Base-by-base conservation (phyloP, 164 flowering plant species). In the Piper longum region DNA sequence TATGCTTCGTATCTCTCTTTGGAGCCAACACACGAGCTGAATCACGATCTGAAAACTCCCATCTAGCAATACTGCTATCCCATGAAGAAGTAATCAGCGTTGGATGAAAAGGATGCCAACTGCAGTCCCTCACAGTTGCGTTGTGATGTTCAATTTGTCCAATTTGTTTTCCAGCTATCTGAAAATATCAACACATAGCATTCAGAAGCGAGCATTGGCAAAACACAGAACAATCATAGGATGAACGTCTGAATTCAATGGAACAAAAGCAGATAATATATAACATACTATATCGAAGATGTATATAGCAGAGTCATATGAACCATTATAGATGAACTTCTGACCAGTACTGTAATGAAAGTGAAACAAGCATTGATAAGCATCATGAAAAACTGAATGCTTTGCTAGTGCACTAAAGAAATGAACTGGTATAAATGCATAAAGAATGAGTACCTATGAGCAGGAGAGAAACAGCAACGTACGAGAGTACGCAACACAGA, bases 381-480 rank as follows among this genome's bases (percentile, higher is more conserved):
- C 26, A 36, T 26, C 4, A 36, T 13, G 41, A 8, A 36, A 0
- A 13, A 26, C 16, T 39, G 7, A 57, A 57, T 57, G 40, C 59
- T 57, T 57, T 18, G 16, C 26, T 4, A 57, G 39, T 11, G 11
- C 11, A 44, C 11, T 44, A 44, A 5, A 2, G 52, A 14, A 48
- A 48, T 14, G 3, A 48, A 48, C 1, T 9, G 14, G 52, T 48
- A 48, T 5, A 14, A 41, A 57, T 57, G 3, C 41, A 26, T 2
- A 57, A 57, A 8, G 11, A n/a, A 9, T 3, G 14, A 43, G 51
- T 69, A 86, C 91, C 96, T 86, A 51, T 83, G 74, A 14, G 64
- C 79, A 4, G 96, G 91, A 3, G 91, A 88, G 70, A 88, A 85
- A 77, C 85, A 83, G 64, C 96, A 88, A 54, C 89, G 88, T n/a